Base-by-base conservation (phyloP, 73 alveolate genomes). In the Paramecium tetraurelia region DNA sequence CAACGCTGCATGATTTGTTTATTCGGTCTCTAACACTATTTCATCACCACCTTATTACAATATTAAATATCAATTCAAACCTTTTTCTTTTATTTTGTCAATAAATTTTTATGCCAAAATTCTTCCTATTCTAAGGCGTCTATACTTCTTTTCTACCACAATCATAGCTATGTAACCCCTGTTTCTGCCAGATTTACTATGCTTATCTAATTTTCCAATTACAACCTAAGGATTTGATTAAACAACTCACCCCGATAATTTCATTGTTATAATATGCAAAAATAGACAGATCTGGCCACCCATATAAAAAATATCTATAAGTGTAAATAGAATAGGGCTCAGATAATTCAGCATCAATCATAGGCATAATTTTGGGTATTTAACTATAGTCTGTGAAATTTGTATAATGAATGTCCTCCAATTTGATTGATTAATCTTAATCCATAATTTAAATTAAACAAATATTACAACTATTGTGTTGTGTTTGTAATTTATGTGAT, bases 301-400 rank as follows among this genome's bases (percentile, higher is more conserved):
- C 92, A 88, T 98, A 92, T 44, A 98, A 95, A 93, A 98, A 98
- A 92, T 98, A 97, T 87, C 99, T 92, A 86, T 98, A 98, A 2
- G 99, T 98, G 94, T 93, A 98, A 58, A 98, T 95, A 11, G 99
- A 98, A 89, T 98, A 98, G 1, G 99, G 99, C 88, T 98, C 99
- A 27, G 99, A 96, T 84, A 98, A 95, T 89, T 96, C 99, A 85
- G 94, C 92, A 48, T 96, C 98, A 48, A 98, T 98, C 95, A 98
- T 58, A 36, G 93, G 93, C 87, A 98, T 97, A 48, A 98, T 94
- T 53, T 53, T 63, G 18, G 68, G 53, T 27, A 93, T 86, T 76
- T 93, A 86, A 43, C 58, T 41, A 40, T 57, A 92, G 21, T 86
- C 95, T 33, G 92, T 86, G 83, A 71, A 92, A n/a, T 35, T 29